A percentile compares a stretch with the other conserved stretches of the same genome.
Evolutionary conservation across 176 grass and related monocot species (phyloP).

Genomic region (Sorghum bicolor): DNA sequence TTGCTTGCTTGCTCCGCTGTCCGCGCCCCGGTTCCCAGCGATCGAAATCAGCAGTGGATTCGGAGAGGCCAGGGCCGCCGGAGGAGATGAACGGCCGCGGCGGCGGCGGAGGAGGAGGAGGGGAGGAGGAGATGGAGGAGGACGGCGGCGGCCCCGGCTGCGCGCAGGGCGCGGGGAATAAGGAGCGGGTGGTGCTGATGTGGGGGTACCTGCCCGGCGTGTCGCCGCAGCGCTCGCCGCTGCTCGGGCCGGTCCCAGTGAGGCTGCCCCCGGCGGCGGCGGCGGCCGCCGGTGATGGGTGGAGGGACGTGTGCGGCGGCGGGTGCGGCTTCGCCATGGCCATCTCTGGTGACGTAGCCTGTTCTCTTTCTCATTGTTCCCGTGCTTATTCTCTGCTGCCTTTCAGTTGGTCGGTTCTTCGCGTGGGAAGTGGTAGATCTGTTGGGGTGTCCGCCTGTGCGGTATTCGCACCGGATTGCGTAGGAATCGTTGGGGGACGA

Average conservation of each 20-base stretch:
- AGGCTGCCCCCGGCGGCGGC: slow-evolving; percentile 50
- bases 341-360: slow-evolving; percentile 66
- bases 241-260: slow-evolving; percentile 72
- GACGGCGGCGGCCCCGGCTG: slow-evolving; percentile 15
- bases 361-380: slow-evolving; percentile 9
- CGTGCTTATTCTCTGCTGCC: slow-evolving; percentile 10
- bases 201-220: slow-evolving; percentile 97
- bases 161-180: neutral
- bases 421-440: slow-evolving; percentile 33
- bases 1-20: neutral
- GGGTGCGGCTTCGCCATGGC: slow-evolving; percentile 98
- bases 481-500: neutral
- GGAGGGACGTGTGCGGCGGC: slow-evolving; percentile 86
- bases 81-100: slow-evolving; percentile 68
- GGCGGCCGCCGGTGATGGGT: slow-evolving; percentile 52
- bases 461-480: neutral
- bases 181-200: slow-evolving; percentile 81
- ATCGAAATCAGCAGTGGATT: neutral
- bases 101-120: slow-evolving; percentile 30
- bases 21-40: slow-evolving; percentile 17
- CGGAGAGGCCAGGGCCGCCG: neutral
- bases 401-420: neutral
- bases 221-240: slow-evolving; percentile 87
- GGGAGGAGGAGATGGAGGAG: slow-evolving; percentile 51
- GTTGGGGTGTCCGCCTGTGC: neutral